These are phyloP conservation scores for Blastocystis sp. DNA, from an alignment of 352 stramenopile genomes.

Conservation along the genomic window DNA sequence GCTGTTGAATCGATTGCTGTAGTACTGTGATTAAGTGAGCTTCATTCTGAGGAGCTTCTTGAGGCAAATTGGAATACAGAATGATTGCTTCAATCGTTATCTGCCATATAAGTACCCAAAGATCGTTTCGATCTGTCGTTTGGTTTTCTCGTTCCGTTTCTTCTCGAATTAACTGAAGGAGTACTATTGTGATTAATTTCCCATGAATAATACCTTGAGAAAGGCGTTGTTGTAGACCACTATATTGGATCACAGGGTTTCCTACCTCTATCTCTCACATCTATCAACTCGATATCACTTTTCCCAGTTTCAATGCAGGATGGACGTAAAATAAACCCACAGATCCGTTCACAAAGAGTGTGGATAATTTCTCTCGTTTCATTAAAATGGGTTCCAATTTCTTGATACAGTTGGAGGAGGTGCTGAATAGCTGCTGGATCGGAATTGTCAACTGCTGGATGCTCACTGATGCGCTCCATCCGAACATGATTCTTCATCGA, in stretches of 20 bases:
- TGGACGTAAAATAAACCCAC: constrained; percentile 26
- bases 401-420: neutral
- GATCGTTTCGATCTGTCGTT: neutral
- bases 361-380: neutral
- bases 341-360: constrained; percentile 3
- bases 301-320: neutral
- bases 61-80: neutral
- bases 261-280: neutral
- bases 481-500: neutral
- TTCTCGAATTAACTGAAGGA: neutral
- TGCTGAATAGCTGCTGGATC: neutral
- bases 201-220: neutral
- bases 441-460: neutral
- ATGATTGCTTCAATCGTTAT: constrained; percentile 19
- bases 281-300: neutral
- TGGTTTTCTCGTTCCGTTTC: neutral
- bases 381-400: neutral
- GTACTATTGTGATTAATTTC: neutral
- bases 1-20: neutral
- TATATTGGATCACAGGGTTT: neutral
- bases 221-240: constrained; percentile 8
- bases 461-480: neutral
- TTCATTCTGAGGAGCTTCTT: neutral
- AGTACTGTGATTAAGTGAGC: neutral
- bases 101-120: constrained; percentile 11